These are phyloP conservation scores for Biscogniauxia sp. DNA, from an alignment of 2,329 filamentous ascomycete genomes.

Conservation along the genomic window DNA sequence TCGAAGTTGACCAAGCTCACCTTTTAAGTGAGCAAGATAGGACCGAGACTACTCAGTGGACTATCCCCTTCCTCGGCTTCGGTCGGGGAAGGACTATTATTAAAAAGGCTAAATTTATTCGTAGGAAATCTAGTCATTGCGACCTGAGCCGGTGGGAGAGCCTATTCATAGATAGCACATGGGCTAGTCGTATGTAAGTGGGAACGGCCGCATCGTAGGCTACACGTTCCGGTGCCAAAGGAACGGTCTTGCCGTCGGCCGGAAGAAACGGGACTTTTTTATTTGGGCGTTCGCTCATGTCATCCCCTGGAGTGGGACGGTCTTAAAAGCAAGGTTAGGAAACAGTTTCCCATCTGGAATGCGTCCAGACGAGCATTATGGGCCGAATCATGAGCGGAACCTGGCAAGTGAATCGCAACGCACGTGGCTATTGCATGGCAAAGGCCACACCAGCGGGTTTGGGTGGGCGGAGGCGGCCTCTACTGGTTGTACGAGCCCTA, in stretches of 20 bases:
- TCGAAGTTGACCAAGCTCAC: background rate
- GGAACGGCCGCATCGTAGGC: background rate
- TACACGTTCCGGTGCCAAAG: background rate
- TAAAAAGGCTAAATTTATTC: background rate
- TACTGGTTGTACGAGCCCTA: constrained; percentile 9
- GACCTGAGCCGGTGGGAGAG: background rate
- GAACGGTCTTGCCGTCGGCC: background rate
- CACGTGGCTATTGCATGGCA: constrained; percentile 4
- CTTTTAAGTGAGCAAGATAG: background rate
- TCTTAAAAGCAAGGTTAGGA: background rate
- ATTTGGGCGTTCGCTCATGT: background rate
- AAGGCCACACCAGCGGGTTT: background rate
- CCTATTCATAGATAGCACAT: background rate
- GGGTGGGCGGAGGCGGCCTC: background rate
- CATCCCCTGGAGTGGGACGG: background rate
- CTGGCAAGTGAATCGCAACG: constrained; percentile 2
- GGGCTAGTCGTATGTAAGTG: background rate
- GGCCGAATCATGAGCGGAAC: constrained; percentile 3
- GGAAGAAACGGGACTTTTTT: background rate
- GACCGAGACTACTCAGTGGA: background rate
- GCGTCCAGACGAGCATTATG: background rate
- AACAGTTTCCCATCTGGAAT: background rate
- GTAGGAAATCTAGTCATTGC: background rate
- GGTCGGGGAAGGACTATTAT: background rate
- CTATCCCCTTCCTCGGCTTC: background rate